Evolutionary conservation across 208 protist species (phyloP), one percentile per base, ranked within the genome.

Genomic region (Acanthamoeba castellanii): DNA sequence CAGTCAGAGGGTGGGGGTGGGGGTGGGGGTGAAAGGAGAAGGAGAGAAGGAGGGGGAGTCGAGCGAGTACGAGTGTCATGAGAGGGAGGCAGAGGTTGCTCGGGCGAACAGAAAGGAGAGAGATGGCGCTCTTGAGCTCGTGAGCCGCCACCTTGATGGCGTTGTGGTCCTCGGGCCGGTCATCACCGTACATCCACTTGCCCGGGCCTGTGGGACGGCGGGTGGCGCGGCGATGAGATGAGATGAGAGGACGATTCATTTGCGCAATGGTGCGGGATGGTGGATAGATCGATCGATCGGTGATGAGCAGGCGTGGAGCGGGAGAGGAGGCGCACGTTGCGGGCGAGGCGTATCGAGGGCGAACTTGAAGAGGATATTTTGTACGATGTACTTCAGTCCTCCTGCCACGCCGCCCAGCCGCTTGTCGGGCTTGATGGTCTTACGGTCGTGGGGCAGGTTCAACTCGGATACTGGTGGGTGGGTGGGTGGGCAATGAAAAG

Each of bases 351-450:
- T 57, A 42, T 96, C 95, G 70, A 96, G 81, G 1, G 94, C 94
- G 72, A 96, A 96, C 64, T 96, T 96, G 45, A 96, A 96, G 0
- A 96, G 30, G 8, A 96, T 96, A 50, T 94, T 94, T 81, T 96
- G 94, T 1, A 96, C 94, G 14, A 96, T 93, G 72, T 95, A 96
- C 70, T 96, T 96, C 34, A 47, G 57, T 13, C 92, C 61, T 22
- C 76, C 92, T 5, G 94, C 95, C 0, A 95, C 14, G 47, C 95
- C 95, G n/a, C 94, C 94, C 30, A 96, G 81, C 68, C 94, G 76
- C 37, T 30, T 78, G 70, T 30, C 37, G 70, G 70, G 70, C 70
- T 78, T 78, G 70, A 78, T 78, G 70, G 70, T 78, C 30, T 78
- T 78, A n/a, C 70, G 59, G 5, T 66, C 59, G 59, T 30, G 22